These are phyloP conservation scores for Pholiota molesta DNA, from an alignment of 768 basidiomycete species.

Conservation along the genomic window DNA sequence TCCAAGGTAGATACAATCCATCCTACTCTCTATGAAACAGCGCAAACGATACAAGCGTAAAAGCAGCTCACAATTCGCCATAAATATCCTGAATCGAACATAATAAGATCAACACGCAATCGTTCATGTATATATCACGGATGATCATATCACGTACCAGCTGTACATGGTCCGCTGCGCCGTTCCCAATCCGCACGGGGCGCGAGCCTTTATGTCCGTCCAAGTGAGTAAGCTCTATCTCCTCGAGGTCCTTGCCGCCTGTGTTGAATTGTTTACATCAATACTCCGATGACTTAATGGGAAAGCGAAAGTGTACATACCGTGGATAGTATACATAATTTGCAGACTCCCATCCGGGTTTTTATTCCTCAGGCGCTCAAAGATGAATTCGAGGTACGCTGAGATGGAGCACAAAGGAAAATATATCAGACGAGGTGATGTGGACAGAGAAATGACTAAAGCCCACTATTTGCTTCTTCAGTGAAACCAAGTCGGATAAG, in stretches of 20 bases:
- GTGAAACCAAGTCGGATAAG: constrained; percentile 94
- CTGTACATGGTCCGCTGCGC: constrained; percentile 93
- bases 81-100: constrained; percentile 81
- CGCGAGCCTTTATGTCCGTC: constrained; percentile 88
- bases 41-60: background rate
- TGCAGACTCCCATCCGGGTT: constrained; percentile 92
- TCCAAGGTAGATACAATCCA: constrained; percentile 96
- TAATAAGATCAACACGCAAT: background rate
- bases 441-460: background rate
- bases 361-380: constrained; percentile 77
- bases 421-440: background rate
- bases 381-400: constrained; percentile 93
- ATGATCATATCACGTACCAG: constrained; percentile 48
- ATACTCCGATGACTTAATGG: background rate
- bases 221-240: constrained; percentile 82
- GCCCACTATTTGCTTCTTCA: constrained; percentile 83
- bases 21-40: constrained; percentile 40
- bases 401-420: constrained; percentile 7
- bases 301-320: constrained; percentile 32
- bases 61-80: constrained; percentile 74
- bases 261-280: background rate
- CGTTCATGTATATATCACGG: background rate
- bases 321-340: constrained; percentile 98
- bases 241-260: constrained; percentile 81
- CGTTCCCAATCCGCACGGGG: constrained; percentile 93